Percentiles rank a stretch among this genome's conserved stretches.
phyloP scores from a whole-genome alignment of 768 basidiomycete species.

The Kwoniella bestiolae region DNA sequence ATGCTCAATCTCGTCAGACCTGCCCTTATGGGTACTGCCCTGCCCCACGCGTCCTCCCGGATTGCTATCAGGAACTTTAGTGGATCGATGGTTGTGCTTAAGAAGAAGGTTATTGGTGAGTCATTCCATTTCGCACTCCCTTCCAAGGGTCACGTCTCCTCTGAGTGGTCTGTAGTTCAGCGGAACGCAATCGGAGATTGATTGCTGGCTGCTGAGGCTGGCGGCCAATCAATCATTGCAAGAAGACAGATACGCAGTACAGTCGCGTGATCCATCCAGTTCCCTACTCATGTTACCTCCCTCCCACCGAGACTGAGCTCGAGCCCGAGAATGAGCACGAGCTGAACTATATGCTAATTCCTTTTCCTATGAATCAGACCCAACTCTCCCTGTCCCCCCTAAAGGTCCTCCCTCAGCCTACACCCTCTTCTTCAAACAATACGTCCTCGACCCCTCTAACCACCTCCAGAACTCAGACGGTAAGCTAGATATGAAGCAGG shows the following conservation, averaged over 20 bases:
- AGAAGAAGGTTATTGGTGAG: constrained; percentile 32
- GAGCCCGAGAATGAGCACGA: not conserved
- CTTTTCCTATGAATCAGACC: no score
- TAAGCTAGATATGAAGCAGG: constrained; percentile 24
- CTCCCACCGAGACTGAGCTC: no score
- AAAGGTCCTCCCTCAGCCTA: constrained; percentile 32
- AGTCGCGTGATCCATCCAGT: no score
- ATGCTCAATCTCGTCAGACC: constrained; percentile 25
- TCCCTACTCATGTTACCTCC: no score
- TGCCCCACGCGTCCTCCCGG: not conserved
- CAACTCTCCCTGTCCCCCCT: constrained; percentile 32
- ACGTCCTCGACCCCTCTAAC: constrained; percentile 18
- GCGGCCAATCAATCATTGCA: no score
- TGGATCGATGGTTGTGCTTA: constrained; percentile 1
- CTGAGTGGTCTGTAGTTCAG: no score
- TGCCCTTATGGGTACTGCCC: constrained; percentile 1
- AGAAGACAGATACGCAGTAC: not conserved
- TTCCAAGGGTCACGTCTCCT: no score
- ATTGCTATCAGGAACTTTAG: not conserved
- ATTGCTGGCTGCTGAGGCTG: no score
- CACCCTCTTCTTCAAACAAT: constrained; percentile 43
- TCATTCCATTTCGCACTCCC: not conserved
- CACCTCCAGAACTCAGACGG: constrained; percentile 18
- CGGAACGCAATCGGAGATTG: no score
- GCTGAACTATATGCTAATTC: not conserved